Base-by-base conservation (phyloP, 306 rosid species). In the Lotus japonicus region DNA sequence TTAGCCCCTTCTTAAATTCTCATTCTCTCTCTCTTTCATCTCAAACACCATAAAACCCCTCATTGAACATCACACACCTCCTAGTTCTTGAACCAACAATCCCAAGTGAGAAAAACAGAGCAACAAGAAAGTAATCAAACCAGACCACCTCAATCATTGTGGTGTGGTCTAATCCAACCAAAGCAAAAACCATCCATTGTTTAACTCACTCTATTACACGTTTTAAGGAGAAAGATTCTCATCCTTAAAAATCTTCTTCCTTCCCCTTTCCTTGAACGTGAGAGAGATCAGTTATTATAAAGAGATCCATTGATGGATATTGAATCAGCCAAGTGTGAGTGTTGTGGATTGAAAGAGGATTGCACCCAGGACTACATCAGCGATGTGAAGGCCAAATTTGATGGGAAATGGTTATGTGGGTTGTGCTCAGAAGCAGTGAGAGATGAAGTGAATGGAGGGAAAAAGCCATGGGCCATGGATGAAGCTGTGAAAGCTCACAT, bases 401-500 rank as follows among this genome's bases (percentile, higher is more conserved):
- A 87, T 31, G 96, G 90, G 2, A 95, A 88, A 88, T 95, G 99
- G 99, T 79, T 95, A 1, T 95, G 99, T 83, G 99, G 99, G 68
- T 73, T 95, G 67, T 95, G 99, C 78, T 90, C 99, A 48, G 99
- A 95, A 83, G 99, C 99, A 16, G 99, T 95, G 0, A 85, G 95
- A 64, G 97, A 95, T 60, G 99, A 95, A 77, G 88, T 83, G 14
- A 79, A 66, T 68, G 80, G 86, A 64, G 91, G 82, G 10, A 87
- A 87, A 18, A 85, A 79, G 28, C 70, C 78, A 36, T 80, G 82
- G n/a, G 81, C 81, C 1, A 82, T 86, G 86, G 95, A 90, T 46
- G 99, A 95, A 83, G 99, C 99, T 54, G 79, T 95, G 72, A 85
- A 84, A 38, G 99, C 99, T 65, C 99, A 95, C 89, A 95, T 90